Base-by-base conservation (phyloP, 2,329 filamentous ascomycete species). In the Fusarium sp. region DNA sequence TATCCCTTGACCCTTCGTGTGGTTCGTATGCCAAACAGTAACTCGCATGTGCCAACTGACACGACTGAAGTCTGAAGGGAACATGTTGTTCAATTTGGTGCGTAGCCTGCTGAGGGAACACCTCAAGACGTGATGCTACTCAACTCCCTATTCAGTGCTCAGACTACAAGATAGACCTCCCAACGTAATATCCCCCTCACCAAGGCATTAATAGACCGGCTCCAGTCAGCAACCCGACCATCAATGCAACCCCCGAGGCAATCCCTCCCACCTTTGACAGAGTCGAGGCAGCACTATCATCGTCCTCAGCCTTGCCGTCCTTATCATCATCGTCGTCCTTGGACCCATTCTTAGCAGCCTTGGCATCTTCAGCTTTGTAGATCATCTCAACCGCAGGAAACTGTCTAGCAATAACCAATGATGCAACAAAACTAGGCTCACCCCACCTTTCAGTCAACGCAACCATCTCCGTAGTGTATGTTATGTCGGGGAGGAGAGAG, bases 351-450 rank as follows among this genome's bases (percentile, higher is more conserved):
- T 50, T 54, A 10, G 59, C 36, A 20, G 57, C 41, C 6, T 68
- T 62, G 14, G 62, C 24, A 48, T 78, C 76, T 2, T 56, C 48
- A n/a, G 62, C 54, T 38, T 75, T 50, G 42, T 68, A 67, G 8
- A 78, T 47, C 12, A 79, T 55, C 4, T 66, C 57, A 28, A 76
- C 61, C 11, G 59, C 75, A 10, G 73, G 72, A 13, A 73, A 18
- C 17, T 32, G 39, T 8, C 62, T 62, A 4, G 42, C 39, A 38
- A 69, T 28, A 3, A 38, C 60, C 51, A 61, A 18, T 7, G 26
- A 26, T 22, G 26, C 32, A 68, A 20, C 51, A 42, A 41, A 13
- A 18, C 28, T 61, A 34, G 57, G 47, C n/a, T 68, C 30, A 26
- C n/a, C 22, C 44, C n/a, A 66, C 7, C 4, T 6, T 7, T 22